Base-by-base conservation (phyloP, 345 rosid species). In the Citrus unshiu region DNA sequence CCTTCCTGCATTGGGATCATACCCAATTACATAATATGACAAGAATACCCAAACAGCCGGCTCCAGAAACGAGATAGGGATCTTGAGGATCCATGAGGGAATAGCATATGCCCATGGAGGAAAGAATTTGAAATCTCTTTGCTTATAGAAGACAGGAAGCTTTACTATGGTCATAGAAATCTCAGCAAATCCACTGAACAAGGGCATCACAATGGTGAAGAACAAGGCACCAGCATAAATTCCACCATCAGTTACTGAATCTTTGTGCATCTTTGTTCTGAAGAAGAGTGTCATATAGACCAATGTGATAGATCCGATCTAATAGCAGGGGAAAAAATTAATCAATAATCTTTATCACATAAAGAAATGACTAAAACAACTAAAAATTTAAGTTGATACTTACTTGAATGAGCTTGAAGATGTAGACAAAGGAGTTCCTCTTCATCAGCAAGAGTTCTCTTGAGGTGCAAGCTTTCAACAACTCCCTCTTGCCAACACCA, bases 141-240 rank as follows among this genome's bases (percentile, higher is more conserved):
- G 97, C 82, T 93, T 95, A 91, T 89, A 95, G 68, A 95, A 92
- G 67, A 93, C 93, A 32, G 97, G 98, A 85, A 95, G 98, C 83
- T 88, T 95, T 30, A 84, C 87, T 49, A 95, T 85, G 70, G 95
- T 90, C 91, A 95, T 89, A 34, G 97, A 86, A 40, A 95, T 64
- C 85, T 95, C 98, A 0, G 95, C 43, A 90, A 86, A 81, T 46
- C 98, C 94, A 70, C 86, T 90, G 71, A 92, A 92, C 95, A 88
- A 83, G 75, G 87, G 54, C 77, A 72, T 71, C 12, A 79, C 77
- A n/a, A 89, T 75, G 32, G 86, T 7, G 76, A 89, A 92, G 89
- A 93, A 93, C 83, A 92, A 81, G 73, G 95, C 93, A 9, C 98
- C 98, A 2, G 68, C 39, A 68, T 84, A 95, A 32, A 92, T 69